phyloP scores from a whole-genome alignment of 306 rosid genomes.

The Phaseolus lunatus region DNA sequence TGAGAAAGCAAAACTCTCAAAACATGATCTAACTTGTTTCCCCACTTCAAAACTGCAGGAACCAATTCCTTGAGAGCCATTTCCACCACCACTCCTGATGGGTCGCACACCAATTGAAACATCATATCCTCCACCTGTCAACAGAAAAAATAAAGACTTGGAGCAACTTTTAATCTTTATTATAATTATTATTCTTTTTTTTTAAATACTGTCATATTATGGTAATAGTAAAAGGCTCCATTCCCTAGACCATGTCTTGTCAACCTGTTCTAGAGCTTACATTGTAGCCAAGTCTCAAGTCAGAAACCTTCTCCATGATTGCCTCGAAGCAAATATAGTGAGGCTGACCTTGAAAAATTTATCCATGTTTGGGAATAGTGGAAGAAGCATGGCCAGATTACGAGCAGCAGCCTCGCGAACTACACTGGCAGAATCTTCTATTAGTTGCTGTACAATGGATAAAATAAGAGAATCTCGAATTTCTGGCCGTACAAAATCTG shows the following conservation, averaged over 20 bases:
- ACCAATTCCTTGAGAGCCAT: constrained; percentile 78
- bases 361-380: constrained; percentile 88
- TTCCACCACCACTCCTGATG: constrained; percentile 96
- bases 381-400: constrained; percentile 96
- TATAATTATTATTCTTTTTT: constrained; percentile 35
- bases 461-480: constrained; percentile 96
- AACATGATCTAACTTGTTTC: constrained; percentile 82
- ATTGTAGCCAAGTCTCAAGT: constrained; percentile 97
- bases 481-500: constrained; percentile 96
- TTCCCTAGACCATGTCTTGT: constrained; percentile 86
- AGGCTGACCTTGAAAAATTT: constrained; percentile 99
- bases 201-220: constrained; percentile 50
- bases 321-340: constrained; percentile 99
- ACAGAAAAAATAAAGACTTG: constrained; percentile 53
- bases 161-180: constrained; percentile 43
- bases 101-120: constrained; percentile 96
- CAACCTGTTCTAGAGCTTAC: constrained; percentile 97
- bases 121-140: constrained; percentile 94
- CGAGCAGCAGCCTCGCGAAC: constrained; percentile 96
- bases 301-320: constrained; percentile 99
- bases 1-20: constrained; percentile 74
- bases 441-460: constrained; percentile 90
- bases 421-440: constrained; percentile 92
- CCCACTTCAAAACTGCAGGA: constrained; percentile 93
- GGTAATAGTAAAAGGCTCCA: constrained; percentile 68